Base-by-base conservation (phyloP, 2,329 filamentous ascomycete genomes). In the Botrytis pseudocinerea region DNA sequence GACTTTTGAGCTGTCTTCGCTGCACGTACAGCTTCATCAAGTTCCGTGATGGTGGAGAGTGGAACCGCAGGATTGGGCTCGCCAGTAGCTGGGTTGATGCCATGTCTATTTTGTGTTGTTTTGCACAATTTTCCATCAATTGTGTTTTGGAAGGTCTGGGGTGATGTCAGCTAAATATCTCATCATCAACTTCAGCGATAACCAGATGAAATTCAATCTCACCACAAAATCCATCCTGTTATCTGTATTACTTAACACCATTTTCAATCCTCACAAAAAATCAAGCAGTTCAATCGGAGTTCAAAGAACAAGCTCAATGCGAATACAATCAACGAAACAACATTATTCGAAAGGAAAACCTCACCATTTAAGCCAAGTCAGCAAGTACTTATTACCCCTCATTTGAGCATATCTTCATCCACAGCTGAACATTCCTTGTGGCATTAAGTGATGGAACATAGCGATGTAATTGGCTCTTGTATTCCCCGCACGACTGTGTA, bases 1-100 rank as follows among this genome's bases (percentile, higher is more conserved):
- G 82, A 80, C 65, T 80, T 80, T 77, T 86, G 85, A 4, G 85
- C 86, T 25, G 79, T 79, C 62, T 82, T 81, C 10, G 85, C 86
- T 0, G 84, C 83, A 6, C 78, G 76, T 16, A 88, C 85, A 51
- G 85, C 84, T 73, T 83, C 81, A 65, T 86, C 82, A 10, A 87
- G 81, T 77, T 86, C 84, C 25, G 81, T 74, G 5, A 80, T 70
- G 1, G 81, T 81, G 6, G 84, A 83, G 22, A 84, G 77, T 6
- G 86, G 86, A 38, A 83, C 76, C 9, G 74, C 70, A 10, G 48
- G 64, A 25, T 75, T 72, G 10, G 64, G 16, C 38, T 77, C 70
- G 40, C 62, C 73, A 1, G 71, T 77, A 10, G 69, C 18, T 1
- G 76, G 76, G 38, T 75, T 75, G 14, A 75, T 73, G 44, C 62